Base-by-base conservation (phyloP, 192 early-diverging fungal species). In the Rhizophlyctis rosea region DNA sequence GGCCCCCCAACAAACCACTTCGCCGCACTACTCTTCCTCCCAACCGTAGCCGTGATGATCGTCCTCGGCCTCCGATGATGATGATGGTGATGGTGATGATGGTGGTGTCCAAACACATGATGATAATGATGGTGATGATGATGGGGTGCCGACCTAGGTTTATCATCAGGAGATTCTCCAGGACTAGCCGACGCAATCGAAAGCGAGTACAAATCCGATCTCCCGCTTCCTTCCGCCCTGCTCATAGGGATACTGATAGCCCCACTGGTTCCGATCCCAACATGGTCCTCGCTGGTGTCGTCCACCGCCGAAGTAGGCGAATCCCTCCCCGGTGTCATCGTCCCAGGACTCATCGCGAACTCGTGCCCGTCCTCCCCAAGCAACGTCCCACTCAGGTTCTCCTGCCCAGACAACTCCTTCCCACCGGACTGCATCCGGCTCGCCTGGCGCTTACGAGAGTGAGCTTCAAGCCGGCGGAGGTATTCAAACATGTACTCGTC, bases 401-500 rank as follows among this genome's bases (percentile, higher is more conserved):
- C 18, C 9, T 18, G 7, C 18, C 39, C 39, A 18, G 7, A 44
- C 7, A 44, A 44, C 16, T 5, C 50, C 4, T 18, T 18, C 7
- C 39, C 39, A 44, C 18, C 39, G 9, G 39, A 44, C 39, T 7
- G 9, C 9, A 13, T 13, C 18, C 18, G 7, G 39, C 9, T 18
- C 9, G 39, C 39, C 18, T 44, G 39, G 39, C 39, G 39, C 7
- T 34, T 21, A 34, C 53, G 35, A 51, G 34, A 47, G 35, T 65
- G 72, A 14, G 59, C 7, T 35, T 72, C 64, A 27, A 71, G 64
- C 47, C 64, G 67, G 27, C 58, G 34, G 1, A 89, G 68, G 51
- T 80, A 84, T 47, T 77, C 80, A 77, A 92, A 92, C 88, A 92
- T 87, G 49, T 82, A 86, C 69, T 92, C 91, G 54, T 92, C 90